Evolutionary conservation across 306 rosid species (phyloP).

Genomic region (Corylus avellana): DNA sequence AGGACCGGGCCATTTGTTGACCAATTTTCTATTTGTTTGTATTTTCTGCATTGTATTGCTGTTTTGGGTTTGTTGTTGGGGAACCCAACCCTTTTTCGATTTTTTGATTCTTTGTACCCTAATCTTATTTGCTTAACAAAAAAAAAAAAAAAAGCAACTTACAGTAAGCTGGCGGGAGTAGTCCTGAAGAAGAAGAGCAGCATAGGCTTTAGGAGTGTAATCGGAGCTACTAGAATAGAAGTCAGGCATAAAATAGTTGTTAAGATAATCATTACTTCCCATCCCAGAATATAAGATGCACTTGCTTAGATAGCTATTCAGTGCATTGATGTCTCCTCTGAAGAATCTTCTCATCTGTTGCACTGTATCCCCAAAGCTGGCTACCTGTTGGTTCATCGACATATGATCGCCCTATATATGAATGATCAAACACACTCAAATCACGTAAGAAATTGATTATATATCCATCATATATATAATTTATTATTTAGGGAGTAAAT

Average conservation of each 20-base stretch:
- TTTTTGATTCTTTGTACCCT: no score
- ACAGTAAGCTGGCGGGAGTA: conserved; percentile 67
- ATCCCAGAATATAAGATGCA: conserved; percentile 79
- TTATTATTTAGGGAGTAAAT: neutral
- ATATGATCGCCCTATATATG: conserved; percentile 66
- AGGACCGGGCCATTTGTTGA: no score
- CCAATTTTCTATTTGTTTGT: no score
- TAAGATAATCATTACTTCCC: conserved; percentile 94
- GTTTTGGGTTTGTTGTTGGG: no score
- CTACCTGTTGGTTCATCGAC: conserved; percentile 70
- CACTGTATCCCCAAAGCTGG: conserved; percentile 61
- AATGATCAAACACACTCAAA: neutral
- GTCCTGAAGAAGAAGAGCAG: conserved; percentile 62
- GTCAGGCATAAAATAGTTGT: conserved; percentile 84
- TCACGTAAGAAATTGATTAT: neutral
- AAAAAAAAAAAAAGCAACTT: conserved; percentile 16
- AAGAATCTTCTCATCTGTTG: conserved; percentile 57
- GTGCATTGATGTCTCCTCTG: conserved; percentile 59
- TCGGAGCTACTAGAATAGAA: conserved; percentile 64
- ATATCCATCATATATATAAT: neutral
- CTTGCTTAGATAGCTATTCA: conserved; percentile 54
- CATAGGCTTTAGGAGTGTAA: conserved; percentile 56
- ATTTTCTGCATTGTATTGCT: no score
- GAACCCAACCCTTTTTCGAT: no score
- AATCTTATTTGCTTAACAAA: no score